A percentile compares a stretch with the other conserved stretches of the same genome.
Evolutionary conservation across 2,329 filamentous ascomycete species (phyloP).

Genomic region (Lasiodiplodia sp.): DNA sequence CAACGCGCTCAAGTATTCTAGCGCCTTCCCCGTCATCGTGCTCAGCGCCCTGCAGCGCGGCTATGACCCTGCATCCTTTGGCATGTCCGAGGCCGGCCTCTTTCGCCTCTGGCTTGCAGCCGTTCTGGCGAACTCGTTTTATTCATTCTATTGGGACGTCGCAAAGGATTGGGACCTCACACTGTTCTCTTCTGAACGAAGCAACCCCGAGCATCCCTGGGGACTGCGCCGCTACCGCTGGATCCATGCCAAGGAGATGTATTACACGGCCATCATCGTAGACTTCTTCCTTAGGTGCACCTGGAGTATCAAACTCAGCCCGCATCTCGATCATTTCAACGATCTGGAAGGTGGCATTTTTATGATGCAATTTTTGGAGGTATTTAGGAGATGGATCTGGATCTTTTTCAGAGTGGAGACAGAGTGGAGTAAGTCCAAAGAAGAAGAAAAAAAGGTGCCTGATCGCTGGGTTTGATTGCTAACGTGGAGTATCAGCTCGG

Average conservation of each 20-base stretch:
- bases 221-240: constrained; percentile 78
- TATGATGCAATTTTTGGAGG: constrained; percentile 83
- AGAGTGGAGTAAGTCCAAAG: constrained; percentile 74
- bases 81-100: constrained; percentile 63
- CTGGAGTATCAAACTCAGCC: constrained; percentile 87
- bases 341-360: constrained; percentile 92
- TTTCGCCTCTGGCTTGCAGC: constrained; percentile 69
- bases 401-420: constrained; percentile 95
- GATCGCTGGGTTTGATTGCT: constrained; percentile 12
- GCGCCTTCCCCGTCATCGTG: constrained; percentile 89
- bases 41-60: constrained; percentile 77
- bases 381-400: constrained; percentile 92
- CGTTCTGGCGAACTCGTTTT: constrained; percentile 82
- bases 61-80: constrained; percentile 59
- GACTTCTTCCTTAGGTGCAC: constrained; percentile 87
- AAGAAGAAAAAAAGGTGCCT: not conserved
- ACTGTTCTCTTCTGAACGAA: constrained; percentile 72
- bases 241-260: constrained; percentile 75
- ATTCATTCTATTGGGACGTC: constrained; percentile 99
- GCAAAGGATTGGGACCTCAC: constrained; percentile 96
- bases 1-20: constrained; percentile 95
- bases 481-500: constrained; percentile 50
- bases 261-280: constrained; percentile 80
- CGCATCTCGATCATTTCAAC: constrained; percentile 81
- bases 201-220: constrained; percentile 72